Conservation (phyloP, 768 basidiomycete species). For the Rhizopogon sp. region DNA sequence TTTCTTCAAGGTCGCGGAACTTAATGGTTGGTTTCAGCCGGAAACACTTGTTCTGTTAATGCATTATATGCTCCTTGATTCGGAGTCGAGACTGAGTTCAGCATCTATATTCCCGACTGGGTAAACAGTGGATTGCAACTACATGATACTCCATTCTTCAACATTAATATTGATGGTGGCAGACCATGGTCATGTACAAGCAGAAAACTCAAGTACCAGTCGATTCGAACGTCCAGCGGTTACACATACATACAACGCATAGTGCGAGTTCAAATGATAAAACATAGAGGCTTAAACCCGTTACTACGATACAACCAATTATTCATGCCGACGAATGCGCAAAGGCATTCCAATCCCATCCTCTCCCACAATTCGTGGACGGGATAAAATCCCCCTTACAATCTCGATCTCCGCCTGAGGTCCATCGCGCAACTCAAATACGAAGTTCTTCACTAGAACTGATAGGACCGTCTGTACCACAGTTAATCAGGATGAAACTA, state of each 20-base stretch:
- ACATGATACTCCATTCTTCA: background rate
- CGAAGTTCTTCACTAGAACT: conserved; percentile 32
- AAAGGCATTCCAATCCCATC: conserved; percentile 25
- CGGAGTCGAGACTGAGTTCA: background rate
- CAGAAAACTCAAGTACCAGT: no score
- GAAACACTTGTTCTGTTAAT: no score
- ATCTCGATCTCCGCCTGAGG: conserved; percentile 10
- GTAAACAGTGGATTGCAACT: background rate
- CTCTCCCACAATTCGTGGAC: conserved; percentile 17
- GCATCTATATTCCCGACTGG: background rate
- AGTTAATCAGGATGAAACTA: background rate
- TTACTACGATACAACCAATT: no score
- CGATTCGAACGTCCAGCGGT: no score
- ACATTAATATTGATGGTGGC: background rate
- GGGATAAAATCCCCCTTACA: conserved; percentile 9
- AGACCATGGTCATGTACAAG: no score
- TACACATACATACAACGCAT: no score
- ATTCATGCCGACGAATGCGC: conserved; percentile 20
- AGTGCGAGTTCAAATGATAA: no score
- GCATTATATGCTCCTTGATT: background rate
- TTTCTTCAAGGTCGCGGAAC: no score
- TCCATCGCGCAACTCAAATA: conserved; percentile 16
- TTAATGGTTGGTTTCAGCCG: no score
- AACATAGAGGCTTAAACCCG: no score
- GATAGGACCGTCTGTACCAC: conserved; percentile 34